These are phyloP conservation scores for Arabidopsis hybrid DNA, from an alignment of 441 rosid genomes.

Conservation along the genomic window DNA sequence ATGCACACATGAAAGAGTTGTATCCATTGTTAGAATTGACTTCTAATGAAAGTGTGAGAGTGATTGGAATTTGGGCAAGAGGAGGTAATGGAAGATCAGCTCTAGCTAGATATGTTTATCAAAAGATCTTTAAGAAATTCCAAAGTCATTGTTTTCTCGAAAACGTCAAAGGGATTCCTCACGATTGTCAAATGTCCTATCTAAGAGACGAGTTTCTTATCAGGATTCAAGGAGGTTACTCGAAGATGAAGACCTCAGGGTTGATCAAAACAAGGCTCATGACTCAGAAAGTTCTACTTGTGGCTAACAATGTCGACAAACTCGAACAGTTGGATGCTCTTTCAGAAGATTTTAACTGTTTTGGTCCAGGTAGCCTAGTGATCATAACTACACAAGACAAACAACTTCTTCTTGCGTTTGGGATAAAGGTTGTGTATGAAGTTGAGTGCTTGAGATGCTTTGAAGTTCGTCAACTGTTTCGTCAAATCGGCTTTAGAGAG, in stretches of 20 bases:
- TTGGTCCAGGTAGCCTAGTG: constrained; percentile 36
- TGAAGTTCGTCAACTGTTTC: constrained; percentile 38
- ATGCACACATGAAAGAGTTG: constrained; percentile 27
- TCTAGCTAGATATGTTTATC: constrained; percentile 25
- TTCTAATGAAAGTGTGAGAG: constrained; percentile 3
- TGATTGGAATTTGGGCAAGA: constrained; percentile 30
- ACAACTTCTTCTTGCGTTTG: constrained; percentile 29
- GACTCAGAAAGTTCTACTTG: constrained; percentile 24
- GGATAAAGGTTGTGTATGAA: constrained; percentile 26
- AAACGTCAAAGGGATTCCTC: constrained; percentile 30
- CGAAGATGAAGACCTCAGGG: constrained; percentile 11
- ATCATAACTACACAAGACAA: constrained; percentile 35
- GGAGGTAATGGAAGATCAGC: constrained; percentile 21
- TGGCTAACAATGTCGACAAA: constrained; percentile 27
- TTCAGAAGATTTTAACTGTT: constrained; percentile 23
- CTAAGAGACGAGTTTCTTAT: constrained; percentile 21
- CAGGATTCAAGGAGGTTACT: constrained; percentile 27
- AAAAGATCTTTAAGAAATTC: constrained; percentile 16
- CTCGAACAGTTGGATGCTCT: constrained; percentile 28
- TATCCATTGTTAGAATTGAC: constrained; percentile 17
- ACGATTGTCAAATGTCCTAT: not conserved
- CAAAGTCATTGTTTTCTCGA: constrained; percentile 32
- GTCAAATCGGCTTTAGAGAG: constrained; percentile 22
- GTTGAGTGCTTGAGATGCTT: constrained; percentile 27
- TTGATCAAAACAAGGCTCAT: constrained; percentile 17